Percentiles rank a stretch among this genome's conserved stretches.
These are phyloP conservation scores for Talaromyces sp. DNA, from an alignment of 2,329 filamentous ascomycete species.

Conservation along the genomic window DNA sequence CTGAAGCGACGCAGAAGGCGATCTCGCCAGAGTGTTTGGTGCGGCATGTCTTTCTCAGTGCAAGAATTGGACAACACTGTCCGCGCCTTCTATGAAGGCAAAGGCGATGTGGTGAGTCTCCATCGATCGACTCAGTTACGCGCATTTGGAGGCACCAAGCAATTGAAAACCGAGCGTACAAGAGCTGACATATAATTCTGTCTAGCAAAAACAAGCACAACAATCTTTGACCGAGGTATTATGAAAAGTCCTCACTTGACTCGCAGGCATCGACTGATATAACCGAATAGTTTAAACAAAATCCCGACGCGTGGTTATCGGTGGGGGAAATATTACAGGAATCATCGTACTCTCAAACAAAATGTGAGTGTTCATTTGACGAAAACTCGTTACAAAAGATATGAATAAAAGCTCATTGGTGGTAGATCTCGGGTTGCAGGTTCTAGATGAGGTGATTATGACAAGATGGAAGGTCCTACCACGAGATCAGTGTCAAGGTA, in stretches of 20 bases:
- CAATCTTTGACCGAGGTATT: conserved; percentile 86
- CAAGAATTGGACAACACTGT: conserved; percentile 95
- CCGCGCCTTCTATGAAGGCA: conserved; percentile 94
- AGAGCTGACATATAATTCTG: neutral
- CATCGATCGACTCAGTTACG: conserved; percentile 19
- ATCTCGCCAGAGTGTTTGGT: conserved; percentile 31
- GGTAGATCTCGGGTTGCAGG: conserved; percentile 85
- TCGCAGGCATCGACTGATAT: conserved; percentile 19
- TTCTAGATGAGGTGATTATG: conserved; percentile 97
- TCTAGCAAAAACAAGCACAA: conserved; percentile 92
- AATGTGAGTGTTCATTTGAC: conserved; percentile 62
- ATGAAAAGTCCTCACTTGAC: conserved; percentile 12
- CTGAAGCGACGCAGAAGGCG: conserved; percentile 26
- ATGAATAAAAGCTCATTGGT: conserved; percentile 19
- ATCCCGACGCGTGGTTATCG: conserved; percentile 94
- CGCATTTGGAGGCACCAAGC: conserved; percentile 3
- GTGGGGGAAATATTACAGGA: conserved; percentile 96
- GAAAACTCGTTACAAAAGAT: neutral
- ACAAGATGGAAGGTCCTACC: conserved; percentile 98
- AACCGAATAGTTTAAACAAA: conserved; percentile 82
- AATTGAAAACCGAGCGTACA: neutral
- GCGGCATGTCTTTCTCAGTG: conserved; percentile 66
- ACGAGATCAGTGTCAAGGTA: conserved; percentile 90
- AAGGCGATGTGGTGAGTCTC: conserved; percentile 76
- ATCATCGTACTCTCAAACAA: conserved; percentile 90